These are phyloP conservation scores for Russula compacta DNA, from an alignment of 768 basidiomycete genomes.

Conservation along the genomic window DNA sequence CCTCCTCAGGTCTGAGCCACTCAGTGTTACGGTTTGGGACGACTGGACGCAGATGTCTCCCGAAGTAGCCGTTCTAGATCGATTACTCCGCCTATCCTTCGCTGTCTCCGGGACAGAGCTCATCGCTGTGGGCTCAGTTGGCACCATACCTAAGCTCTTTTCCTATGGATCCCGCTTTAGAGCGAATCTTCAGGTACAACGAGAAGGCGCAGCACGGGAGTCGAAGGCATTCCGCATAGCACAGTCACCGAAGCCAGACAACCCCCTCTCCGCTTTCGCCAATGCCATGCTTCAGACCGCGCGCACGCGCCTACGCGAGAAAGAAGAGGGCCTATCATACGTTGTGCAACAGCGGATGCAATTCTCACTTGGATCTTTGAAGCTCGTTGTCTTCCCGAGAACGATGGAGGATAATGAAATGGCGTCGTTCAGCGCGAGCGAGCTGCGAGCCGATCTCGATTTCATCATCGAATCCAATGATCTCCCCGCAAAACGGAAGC, in stretches of 20 bases:
- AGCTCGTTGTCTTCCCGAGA: conserved; percentile 68
- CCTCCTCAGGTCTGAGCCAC: conserved; percentile 58
- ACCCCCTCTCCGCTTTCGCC: conserved; percentile 78
- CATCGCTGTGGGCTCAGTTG: conserved; percentile 56
- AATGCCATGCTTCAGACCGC: conserved; percentile 76
- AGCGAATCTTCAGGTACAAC: conserved; percentile 61
- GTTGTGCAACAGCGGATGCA: conserved; percentile 66
- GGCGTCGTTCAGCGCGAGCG: conserved; percentile 61
- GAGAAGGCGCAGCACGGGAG: conserved; percentile 68
- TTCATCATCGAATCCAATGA: conserved; percentile 47
- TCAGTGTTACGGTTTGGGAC: conserved; percentile 65
- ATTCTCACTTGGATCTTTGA: conserved; percentile 53
- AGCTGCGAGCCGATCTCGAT: conserved; percentile 62
- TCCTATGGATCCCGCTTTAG: conserved; percentile 68
- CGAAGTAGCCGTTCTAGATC: conserved; percentile 33
- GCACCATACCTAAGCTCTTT: conserved; percentile 70
- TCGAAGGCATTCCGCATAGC: conserved; percentile 70
- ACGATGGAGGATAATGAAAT: conserved; percentile 71
- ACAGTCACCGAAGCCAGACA: conserved; percentile 63
- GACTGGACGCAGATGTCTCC: conserved; percentile 62
- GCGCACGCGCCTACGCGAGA: conserved; percentile 59
- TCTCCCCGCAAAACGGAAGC: conserved; percentile 47
- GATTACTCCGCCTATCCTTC: conserved; percentile 65
- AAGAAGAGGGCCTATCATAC: conserved; percentile 49
- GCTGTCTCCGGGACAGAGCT: conserved; percentile 63